These are phyloP conservation scores for Brasilioporus rufonigricans DNA, from an alignment of 768 basidiomycete species.

Conservation along the genomic window DNA sequence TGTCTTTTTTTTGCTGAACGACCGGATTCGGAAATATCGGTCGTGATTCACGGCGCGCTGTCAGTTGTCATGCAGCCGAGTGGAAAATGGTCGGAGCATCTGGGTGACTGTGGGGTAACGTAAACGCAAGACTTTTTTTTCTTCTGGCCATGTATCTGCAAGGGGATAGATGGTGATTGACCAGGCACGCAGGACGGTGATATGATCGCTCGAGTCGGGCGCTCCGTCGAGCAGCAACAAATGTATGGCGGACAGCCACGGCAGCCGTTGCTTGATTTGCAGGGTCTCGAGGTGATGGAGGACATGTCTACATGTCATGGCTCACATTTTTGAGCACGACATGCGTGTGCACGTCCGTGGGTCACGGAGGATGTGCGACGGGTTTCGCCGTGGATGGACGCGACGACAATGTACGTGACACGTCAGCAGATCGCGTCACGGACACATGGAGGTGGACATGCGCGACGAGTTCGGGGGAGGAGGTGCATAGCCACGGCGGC, in stretches of 20 bases:
- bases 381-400: no score
- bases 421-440: neutral
- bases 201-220: neutral
- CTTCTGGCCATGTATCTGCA: no score
- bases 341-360: no score
- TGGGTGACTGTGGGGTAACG: neutral
- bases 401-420: neutral
- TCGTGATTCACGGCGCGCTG: neutral
- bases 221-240: neutral
- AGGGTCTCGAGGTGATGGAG: no score
- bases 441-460: neutral
- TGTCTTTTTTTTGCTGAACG: neutral
- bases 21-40: neutral
- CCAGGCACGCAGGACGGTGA: neutral
- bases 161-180: neutral
- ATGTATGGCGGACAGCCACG: no score
- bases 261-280: no score
- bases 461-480: slow-evolving; percentile 10
- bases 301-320: neutral
- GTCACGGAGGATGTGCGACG: neutral
- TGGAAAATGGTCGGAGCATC: neutral
- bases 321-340: neutral
- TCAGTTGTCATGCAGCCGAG: neutral
- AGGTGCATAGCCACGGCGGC: neutral
- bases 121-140: neutral